Evolutionary conservation across 164 flowering plant genomes (phyloP), one percentile per base, ranked within the genome.

Genomic region (Taxillus chinensis): DNA sequence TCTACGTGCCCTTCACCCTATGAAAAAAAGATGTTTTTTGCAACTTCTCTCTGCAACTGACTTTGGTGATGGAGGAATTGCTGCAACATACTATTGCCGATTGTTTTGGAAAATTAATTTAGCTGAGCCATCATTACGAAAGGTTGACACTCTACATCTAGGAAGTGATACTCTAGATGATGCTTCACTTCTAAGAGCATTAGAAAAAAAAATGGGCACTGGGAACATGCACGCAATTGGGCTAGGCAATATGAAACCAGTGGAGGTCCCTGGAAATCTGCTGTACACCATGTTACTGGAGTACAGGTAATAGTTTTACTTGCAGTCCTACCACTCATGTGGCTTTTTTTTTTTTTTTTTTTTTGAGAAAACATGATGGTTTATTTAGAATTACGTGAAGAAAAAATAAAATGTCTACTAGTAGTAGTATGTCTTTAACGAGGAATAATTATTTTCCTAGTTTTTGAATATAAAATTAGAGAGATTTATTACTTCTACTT

Each of bases 141-240:
- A 77, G 68, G 86, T 79, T 71, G 83, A 86, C 70, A 77, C 70
- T 59, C 71, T 84, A n/a, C 82, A 82, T 69, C 78, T 95, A 53
- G 99, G 95, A 12, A 75, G 74, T 77, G 92, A 83, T 63, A 66
- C 78, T 57, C 70, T 86, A 43, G 97, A 95, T 80, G 99, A 91
- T 78, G 82, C 82, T 71, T 81, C 95, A 55, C 97, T 91, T 75
- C 65, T 91, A 62, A 61, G 74, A 14, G 93, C 88, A 49, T 64
- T 95, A 57, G 89, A 83, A 74, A 82, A n/a, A n/a, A 80, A 62
- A 86, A 82, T 71, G 87, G 96, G 37, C 80, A 82, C 13, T 95
- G 99, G 99, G 99, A 91, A 52, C 95, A 89, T 70, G 99, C 97
- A 63, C 95, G 97, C 49, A 87, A 72, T 67, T 95, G 99, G 99